These are phyloP conservation scores for Mercurialis annua DNA, from an alignment of 345 rosid species.

Conservation along the genomic window DNA sequence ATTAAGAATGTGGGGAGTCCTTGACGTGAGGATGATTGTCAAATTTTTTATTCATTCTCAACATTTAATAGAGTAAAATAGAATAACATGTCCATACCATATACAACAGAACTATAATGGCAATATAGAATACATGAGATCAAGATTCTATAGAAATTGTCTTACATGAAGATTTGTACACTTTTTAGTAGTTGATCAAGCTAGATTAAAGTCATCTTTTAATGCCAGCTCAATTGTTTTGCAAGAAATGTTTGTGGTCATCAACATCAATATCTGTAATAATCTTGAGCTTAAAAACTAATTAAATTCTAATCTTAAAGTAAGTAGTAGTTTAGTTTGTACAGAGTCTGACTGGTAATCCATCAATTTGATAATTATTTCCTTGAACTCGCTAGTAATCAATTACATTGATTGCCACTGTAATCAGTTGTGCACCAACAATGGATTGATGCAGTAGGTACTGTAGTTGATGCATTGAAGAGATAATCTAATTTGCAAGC, in stretches of 20 bases:
- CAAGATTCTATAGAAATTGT: conserved; percentile 8
- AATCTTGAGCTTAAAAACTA: neutral
- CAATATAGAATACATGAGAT: neutral
- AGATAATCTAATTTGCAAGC: neutral
- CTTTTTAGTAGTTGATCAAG: neutral
- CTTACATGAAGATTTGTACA: neutral
- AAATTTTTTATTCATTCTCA: neutral
- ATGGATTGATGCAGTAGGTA: neutral
- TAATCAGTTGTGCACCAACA: conserved; percentile 8
- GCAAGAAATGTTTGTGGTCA: too few species aligned
- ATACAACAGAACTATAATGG: neutral
- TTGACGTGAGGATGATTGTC: neutral
- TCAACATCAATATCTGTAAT: neutral
- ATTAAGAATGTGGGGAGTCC: neutral
- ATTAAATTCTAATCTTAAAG: neutral
- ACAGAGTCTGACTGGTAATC: neutral
- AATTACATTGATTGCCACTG: neutral
- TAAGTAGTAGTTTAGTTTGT: neutral
- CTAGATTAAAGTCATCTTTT: neutral
- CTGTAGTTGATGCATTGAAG: neutral
- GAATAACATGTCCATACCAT: conserved; percentile 7
- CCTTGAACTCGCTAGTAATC: neutral
- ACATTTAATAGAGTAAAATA: neutral
- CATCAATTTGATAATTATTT: neutral
- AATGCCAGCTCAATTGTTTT: too few species aligned